phyloP scores from a whole-genome alignment of 139 green algal species.

The Coccomyxa sp. region DNA sequence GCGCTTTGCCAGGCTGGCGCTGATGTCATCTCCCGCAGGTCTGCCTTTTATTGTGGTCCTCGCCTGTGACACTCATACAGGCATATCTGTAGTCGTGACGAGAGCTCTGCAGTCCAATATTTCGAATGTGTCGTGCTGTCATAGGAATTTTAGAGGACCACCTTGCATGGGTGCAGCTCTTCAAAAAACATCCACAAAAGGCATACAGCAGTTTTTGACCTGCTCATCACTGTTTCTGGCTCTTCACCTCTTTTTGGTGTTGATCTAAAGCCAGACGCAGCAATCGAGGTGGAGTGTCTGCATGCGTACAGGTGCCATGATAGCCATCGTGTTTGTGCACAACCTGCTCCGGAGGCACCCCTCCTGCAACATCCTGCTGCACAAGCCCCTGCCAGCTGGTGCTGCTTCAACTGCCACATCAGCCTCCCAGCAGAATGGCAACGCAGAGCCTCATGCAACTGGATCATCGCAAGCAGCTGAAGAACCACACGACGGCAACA shows the following conservation, averaged over 20 bases:
- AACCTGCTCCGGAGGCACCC: constrained; percentile 94
- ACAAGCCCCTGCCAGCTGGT: constrained; percentile 43
- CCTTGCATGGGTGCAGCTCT: not conserved
- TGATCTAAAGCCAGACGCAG: too few species aligned
- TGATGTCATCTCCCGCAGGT: constrained; percentile 61
- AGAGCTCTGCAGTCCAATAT: too few species aligned
- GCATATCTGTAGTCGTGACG: not conserved
- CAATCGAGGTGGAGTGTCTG: too few species aligned
- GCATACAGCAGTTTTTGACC: not conserved
- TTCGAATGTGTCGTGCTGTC: too few species aligned
- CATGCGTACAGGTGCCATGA: constrained; percentile 51
- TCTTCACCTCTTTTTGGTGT: not conserved
- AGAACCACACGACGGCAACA: too few species aligned
- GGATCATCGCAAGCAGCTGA: too few species aligned
- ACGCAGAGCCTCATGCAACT: not conserved
- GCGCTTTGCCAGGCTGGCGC: constrained; percentile 74
- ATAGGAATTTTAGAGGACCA: not conserved
- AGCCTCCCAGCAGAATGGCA: not conserved
- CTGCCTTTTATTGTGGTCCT: not conserved
- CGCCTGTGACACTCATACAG: not conserved
- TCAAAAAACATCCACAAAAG: not conserved
- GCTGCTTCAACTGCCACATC: not conserved
- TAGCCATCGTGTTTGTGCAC: constrained; percentile 86
- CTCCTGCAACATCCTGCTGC: constrained; percentile 73
- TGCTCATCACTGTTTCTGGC: not conserved